Evolutionary conservation across 176 grass and related monocot genomes (phyloP).

Genomic region (Thalia dealbata): DNA sequence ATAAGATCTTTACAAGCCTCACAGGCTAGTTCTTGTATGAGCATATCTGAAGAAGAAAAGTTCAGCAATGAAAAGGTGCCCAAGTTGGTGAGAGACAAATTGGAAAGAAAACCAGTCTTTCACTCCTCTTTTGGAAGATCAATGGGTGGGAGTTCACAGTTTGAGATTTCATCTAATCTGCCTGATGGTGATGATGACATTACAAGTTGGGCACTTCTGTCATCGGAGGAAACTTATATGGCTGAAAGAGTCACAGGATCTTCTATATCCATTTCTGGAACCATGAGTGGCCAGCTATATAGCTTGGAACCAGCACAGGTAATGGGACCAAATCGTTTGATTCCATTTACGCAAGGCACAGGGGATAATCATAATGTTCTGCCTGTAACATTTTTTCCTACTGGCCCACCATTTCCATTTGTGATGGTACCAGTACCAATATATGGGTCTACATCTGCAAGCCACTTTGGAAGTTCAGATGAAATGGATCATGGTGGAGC

Average conservation of each 20-base stretch:
- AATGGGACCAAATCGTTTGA: constrained; percentile 36
- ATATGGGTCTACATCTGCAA: constrained; percentile 29
- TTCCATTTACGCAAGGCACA: constrained; percentile 41
- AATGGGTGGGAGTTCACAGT: constrained; percentile 43
- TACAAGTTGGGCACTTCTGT: constrained; percentile 26
- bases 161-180: constrained; percentile 32
- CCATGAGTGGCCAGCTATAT: constrained; percentile 34
- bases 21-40: constrained; percentile 28
- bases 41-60: constrained; percentile 30
- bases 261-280: constrained; percentile 3
- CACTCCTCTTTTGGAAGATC: constrained; percentile 21
- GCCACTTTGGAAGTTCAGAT: constrained; percentile 47
- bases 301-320: constrained; percentile 39
- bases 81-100: constrained; percentile 47
- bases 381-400: constrained; percentile 43
- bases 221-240: constrained; percentile 34
- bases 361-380: constrained; percentile 38
- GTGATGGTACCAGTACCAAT: constrained; percentile 29
- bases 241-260: constrained; percentile 41
- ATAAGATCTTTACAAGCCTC: constrained; percentile 22
- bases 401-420: constrained; percentile 61
- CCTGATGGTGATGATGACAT: constrained; percentile 32
- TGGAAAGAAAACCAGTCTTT: constrained; percentile 50
- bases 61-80: constrained; percentile 49
- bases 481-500: constrained; percentile 31